These are phyloP conservation scores for Rhizopogon hawkerae DNA, from an alignment of 1,284 basidiomycete species.

Conservation along the genomic window DNA sequence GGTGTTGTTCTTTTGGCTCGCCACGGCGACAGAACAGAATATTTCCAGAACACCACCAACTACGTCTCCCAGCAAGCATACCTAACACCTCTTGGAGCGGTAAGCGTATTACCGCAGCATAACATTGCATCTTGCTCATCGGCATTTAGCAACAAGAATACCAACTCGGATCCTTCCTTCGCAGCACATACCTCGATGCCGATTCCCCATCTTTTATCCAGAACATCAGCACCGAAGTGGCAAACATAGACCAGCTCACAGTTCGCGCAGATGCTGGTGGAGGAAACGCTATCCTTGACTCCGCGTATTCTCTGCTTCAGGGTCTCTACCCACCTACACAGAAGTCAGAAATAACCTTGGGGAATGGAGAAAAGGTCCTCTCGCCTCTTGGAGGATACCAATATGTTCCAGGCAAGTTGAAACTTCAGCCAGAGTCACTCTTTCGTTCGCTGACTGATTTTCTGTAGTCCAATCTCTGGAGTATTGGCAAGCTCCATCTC, in stretches of 20 bases:
- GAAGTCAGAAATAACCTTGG: constrained; percentile 28
- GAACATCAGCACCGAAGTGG: constrained; percentile 26
- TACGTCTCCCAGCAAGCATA: constrained; percentile 38
- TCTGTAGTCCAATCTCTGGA: constrained; percentile 2
- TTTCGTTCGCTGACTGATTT: not conserved
- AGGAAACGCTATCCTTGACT: constrained; percentile 36
- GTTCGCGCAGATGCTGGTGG: constrained; percentile 41
- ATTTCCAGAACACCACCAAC: constrained; percentile 33
- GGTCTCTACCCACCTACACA: constrained; percentile 28
- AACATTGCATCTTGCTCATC: not conserved
- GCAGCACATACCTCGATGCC: constrained; percentile 33
- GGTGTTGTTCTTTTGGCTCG: constrained; percentile 42
- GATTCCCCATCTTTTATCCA: constrained; percentile 30
- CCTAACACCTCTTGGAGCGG: constrained; percentile 44
- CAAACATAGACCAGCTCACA: constrained; percentile 30
- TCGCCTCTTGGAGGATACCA: constrained; percentile 35
- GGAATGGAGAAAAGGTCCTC: constrained; percentile 34
- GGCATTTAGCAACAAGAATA: constrained; percentile 32
- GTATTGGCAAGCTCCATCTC: constrained; percentile 28
- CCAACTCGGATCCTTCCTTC: constrained; percentile 36
- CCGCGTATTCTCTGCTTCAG: constrained; percentile 21
- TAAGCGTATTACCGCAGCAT: constrained; percentile 13
- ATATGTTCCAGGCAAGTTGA: constrained; percentile 17
- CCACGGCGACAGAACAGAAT: constrained; percentile 42
- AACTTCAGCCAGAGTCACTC: not conserved